phyloP scores from a whole-genome alignment of 257 asterid genomes.

The Mentha longifolia region DNA sequence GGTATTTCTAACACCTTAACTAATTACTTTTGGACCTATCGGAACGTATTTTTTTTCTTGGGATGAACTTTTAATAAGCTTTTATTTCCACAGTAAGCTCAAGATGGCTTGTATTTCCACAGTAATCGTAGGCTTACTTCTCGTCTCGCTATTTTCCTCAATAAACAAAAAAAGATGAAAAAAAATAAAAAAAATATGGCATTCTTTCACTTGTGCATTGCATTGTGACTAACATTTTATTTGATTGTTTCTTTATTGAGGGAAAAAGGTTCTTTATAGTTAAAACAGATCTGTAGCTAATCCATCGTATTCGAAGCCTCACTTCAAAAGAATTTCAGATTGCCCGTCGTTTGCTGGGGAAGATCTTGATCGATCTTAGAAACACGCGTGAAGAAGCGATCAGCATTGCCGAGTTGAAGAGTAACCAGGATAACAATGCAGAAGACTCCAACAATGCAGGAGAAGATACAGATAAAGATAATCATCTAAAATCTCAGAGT shows the following conservation, averaged over 20 bases:
- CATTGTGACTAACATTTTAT: neutral
- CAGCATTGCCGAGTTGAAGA: constrained; percentile 81
- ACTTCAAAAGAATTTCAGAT: constrained; percentile 49
- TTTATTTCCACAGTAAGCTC: too few relatives aligned
- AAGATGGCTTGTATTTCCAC: too few relatives aligned
- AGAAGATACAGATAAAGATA: constrained; percentile 59
- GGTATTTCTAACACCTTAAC: constrained; percentile 43
- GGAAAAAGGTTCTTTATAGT: neutral
- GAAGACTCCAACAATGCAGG: constrained; percentile 39
- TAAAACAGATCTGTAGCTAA: neutral
- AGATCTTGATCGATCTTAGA: constrained; percentile 78
- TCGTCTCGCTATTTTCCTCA: neutral
- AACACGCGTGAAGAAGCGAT: constrained; percentile 92
- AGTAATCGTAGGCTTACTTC: neutral
- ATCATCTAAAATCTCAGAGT: constrained; percentile 44
- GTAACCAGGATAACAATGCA: constrained; percentile 57
- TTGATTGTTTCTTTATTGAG: neutral
- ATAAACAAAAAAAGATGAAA: neutral
- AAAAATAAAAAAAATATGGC: too few relatives aligned
- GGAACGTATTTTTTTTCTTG: too few relatives aligned
- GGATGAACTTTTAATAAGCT: neutral
- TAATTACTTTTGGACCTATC: too few relatives aligned
- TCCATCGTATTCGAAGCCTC: constrained; percentile 13
- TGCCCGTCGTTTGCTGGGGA: constrained; percentile 94
- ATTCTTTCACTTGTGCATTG: too few relatives aligned